Conservation (phyloP, 495 filamentous ascomycete genomes). For the Penicillium maclennaniae region DNA sequence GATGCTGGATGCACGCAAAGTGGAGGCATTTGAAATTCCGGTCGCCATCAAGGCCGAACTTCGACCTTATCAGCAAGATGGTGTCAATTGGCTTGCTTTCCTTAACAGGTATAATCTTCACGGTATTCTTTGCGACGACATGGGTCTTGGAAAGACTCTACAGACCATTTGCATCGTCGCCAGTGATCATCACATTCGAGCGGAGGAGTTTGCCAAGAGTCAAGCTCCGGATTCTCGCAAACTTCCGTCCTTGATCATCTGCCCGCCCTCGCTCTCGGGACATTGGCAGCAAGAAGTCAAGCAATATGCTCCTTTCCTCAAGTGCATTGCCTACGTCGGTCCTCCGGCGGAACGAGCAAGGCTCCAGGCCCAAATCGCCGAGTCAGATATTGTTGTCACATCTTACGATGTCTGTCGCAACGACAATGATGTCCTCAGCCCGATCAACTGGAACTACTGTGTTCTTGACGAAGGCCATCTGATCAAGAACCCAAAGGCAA, state of each 20-base stretch:
- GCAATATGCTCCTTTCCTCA: constrained; percentile 90
- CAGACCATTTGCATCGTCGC: constrained; percentile 98
- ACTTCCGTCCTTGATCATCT: constrained; percentile 89
- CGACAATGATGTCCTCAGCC: constrained; percentile 77
- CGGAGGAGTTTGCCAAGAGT: constrained; percentile 81
- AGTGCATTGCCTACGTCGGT: constrained; percentile 83
- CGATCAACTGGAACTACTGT: constrained; percentile 92
- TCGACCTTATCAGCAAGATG: constrained; percentile 95
- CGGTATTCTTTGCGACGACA: constrained; percentile 97
- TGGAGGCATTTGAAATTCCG: constrained; percentile 88
- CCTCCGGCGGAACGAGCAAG: constrained; percentile 73
- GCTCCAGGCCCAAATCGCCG: constrained; percentile 60
- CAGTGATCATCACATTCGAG: constrained; percentile 90
- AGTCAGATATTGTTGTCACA: constrained; percentile 89
- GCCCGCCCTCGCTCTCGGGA: constrained; percentile 93
- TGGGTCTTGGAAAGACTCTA: constrained; percentile 96
- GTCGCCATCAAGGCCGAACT: constrained; percentile 96
- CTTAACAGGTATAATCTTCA: constrained; percentile 97
- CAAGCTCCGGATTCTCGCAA: constrained; percentile 68
- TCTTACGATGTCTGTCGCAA: constrained; percentile 97
- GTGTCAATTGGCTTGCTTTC: constrained; percentile 98
- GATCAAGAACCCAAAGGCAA: constrained; percentile 96
- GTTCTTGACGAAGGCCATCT: constrained; percentile 96
- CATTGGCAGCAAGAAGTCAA: constrained; percentile 98
- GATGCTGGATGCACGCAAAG: constrained; percentile 91